These are phyloP conservation scores for Annulohypoxylon stygium DNA, from an alignment of 495 filamentous ascomycete species.

Conservation along the genomic window DNA sequence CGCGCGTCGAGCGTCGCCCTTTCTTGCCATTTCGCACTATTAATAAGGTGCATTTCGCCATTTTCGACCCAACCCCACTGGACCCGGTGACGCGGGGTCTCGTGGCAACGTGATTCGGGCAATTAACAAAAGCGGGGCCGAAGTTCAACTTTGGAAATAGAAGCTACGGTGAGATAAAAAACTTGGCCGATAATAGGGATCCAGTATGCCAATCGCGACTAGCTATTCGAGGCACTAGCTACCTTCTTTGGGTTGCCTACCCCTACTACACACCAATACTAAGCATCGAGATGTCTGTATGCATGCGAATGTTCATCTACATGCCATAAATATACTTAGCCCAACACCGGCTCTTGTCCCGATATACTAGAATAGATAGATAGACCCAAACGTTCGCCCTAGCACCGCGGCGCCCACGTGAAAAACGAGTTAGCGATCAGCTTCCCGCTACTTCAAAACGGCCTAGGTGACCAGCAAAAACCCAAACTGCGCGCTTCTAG, in stretches of 20 bases:
- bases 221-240: neutral
- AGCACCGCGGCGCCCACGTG: slow-evolving; percentile 14
- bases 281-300: neutral
- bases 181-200: neutral
- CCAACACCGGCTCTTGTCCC: slow-evolving; percentile 3
- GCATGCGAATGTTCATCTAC: neutral
- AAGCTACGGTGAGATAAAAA: neutral
- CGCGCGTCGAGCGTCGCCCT: slow-evolving; percentile 11
- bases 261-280: neutral
- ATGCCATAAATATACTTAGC: neutral
- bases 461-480: neutral
- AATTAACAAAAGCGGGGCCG: slow-evolving; percentile 36
- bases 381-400: slow-evolving; percentile 10
- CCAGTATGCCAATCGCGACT: neutral
- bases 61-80: slow-evolving; percentile 1
- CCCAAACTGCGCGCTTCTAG: neutral
- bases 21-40: slow-evolving; percentile 18
- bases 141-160: neutral
- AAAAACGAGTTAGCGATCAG: neutral
- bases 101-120: slow-evolving; percentile 41
- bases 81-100: slow-evolving; percentile 31
- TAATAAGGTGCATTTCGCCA: slow-evolving; percentile 22
- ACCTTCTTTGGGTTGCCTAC: neutral
- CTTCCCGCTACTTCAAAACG: neutral
- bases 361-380: neutral